Percentiles rank a stretch among this genome's conserved stretches.
These are phyloP conservation scores for Saccharum officinarum DNA, from an alignment of 176 grass and related monocot species.

Conservation along the genomic window DNA sequence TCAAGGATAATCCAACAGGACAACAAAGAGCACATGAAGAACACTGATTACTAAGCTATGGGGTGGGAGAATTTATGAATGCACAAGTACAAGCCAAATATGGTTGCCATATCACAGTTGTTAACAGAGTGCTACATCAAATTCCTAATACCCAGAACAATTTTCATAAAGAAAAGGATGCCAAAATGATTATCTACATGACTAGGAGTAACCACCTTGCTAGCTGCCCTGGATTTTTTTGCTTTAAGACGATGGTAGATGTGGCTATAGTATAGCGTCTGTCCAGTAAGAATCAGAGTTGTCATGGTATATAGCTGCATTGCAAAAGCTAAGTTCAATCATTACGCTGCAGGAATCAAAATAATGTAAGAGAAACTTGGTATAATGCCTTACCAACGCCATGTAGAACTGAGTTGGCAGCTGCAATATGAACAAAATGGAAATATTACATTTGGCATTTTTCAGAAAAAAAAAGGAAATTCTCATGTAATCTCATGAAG, in stretches of 20 bases:
- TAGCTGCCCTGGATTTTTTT: constrained; percentile 39
- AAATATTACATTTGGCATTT: constrained; percentile 38
- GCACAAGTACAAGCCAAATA: not conserved
- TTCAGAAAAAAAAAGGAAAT: not conserved
- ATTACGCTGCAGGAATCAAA: not conserved
- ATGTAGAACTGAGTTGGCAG: constrained; percentile 94
- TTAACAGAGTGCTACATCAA: not conserved
- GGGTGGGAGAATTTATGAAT: not conserved
- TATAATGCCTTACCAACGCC: constrained; percentile 74
- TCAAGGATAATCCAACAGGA: not conserved
- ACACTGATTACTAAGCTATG: constrained; percentile 16
- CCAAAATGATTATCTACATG: constrained; percentile 15
- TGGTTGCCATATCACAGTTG: not conserved
- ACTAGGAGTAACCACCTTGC: constrained; percentile 46
- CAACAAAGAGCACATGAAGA: not conserved
- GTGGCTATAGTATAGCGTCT: constrained; percentile 79
- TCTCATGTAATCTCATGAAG: not conserved
- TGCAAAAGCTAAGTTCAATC: constrained; percentile 28
- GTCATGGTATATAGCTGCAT: constrained; percentile 91
- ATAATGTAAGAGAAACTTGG: constrained; percentile 14
- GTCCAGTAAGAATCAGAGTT: constrained; percentile 62
- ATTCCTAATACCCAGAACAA: not conserved
- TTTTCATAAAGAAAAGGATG: not conserved
- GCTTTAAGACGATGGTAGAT: constrained; percentile 61
- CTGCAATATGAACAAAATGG: constrained; percentile 54